Evolutionary conservation across 2,329 filamentous ascomycete genomes (phyloP), one percentile per base, ranked within the genome.

Genomic region (Polychaeton citri): DNA sequence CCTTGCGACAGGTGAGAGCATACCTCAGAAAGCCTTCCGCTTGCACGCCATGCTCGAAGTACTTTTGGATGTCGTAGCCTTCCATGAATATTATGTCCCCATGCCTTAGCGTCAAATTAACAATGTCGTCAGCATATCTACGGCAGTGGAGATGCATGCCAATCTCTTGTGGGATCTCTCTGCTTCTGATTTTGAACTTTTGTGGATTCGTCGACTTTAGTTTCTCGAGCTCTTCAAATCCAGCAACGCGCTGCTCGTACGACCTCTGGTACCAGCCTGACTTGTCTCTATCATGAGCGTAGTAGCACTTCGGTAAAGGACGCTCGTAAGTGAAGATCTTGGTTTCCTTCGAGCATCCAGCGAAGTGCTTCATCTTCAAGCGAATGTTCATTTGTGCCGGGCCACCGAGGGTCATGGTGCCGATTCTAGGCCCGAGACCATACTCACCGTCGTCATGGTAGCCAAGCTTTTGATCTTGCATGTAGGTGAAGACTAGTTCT

Each of bases 361-460:
- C 43, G 41, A 56, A 59, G 45, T 72, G 67, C 33, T 65, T 66
- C 1, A 47, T 45, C 54, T 80, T 80, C 36, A 71, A 63, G 1
- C 71, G 62, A 44, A 79, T 66, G 3, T 54, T 53, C 76, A 81
- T 81, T 0, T 57, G 58, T 0, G 74, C 70, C 0, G 69, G 65
- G 0, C 65, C 68, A 2, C 76, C 76, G 0, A 80, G 60, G 2
- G 72, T 76, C 5, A 76, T 56, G 0, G 75, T 76, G 0, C 74
- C 72, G 5, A 81, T 73, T 0, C 70, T 74, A 0, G 74, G 71
- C 0, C 76, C 76, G 0, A 81, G 59, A 3, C 73, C 71, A 7
- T 56, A 58, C 47, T 81, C 77, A 4, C 77, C 77, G 43, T 81
- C 78, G 38, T 81, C 76, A 39, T 81, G 76, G 44, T 69, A 77